Evolutionary conservation across 2,329 filamentous ascomycete species (phyloP).

Genomic region (Arthrobotrys sinensis): DNA sequence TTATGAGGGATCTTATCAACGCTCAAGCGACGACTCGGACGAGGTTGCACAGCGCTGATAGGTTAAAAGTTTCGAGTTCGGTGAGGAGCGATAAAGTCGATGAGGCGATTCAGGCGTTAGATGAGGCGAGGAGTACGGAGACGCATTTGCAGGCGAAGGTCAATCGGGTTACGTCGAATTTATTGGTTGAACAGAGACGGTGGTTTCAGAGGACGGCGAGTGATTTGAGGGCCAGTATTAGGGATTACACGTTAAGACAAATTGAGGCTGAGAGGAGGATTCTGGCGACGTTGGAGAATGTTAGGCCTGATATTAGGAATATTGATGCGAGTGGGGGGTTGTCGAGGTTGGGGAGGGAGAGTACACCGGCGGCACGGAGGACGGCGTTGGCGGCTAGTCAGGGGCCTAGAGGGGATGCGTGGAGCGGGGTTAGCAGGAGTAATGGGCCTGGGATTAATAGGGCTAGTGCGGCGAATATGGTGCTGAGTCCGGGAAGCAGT

Average conservation of each 20-base stretch:
- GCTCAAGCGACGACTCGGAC: constrained; percentile 87
- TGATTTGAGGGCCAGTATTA: constrained; percentile 86
- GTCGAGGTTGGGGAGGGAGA: constrained; percentile 88
- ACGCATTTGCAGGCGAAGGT: constrained; percentile 87
- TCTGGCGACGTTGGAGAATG: constrained; percentile 90
- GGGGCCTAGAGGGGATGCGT: constrained; percentile 97
- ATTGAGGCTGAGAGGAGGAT: constrained; percentile 96
- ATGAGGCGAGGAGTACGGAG: constrained; percentile 88
- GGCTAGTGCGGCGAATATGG: constrained; percentile 68
- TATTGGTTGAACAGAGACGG: constrained; percentile 87
- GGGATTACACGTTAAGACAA: constrained; percentile 93
- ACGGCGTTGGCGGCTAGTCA: constrained; percentile 87
- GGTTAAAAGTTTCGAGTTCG: constrained; percentile 86
- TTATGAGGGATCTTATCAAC: constrained; percentile 92
- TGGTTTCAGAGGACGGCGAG: constrained; percentile 90
- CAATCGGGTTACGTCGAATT: constrained; percentile 87
- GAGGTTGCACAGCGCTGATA: constrained; percentile 87
- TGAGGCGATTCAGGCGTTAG: constrained; percentile 91
- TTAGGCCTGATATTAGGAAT: constrained; percentile 90
- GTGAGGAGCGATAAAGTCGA: constrained; percentile 96
- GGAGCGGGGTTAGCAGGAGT: constrained; percentile 90
- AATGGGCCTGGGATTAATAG: constrained; percentile 76
- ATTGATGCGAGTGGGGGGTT: constrained; percentile 94
- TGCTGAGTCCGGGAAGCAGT: constrained; percentile 67
- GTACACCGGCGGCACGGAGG: constrained; percentile 82